phyloP scores from a whole-genome alignment of 2,329 filamentous ascomycete genomes.

The Geosmithia putterillii region DNA sequence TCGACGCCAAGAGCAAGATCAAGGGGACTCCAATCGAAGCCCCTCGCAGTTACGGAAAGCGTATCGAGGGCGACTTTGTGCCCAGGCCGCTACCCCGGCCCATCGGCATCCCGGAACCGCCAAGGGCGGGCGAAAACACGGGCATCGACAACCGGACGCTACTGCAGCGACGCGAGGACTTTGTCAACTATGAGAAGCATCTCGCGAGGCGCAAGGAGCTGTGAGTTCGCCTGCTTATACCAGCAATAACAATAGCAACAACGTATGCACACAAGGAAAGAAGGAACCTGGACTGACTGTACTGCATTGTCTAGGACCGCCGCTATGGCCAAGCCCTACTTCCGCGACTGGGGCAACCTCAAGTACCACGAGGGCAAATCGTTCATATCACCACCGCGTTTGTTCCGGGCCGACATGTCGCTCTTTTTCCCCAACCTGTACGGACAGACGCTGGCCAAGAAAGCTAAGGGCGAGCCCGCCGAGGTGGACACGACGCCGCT shows the following conservation, averaged over 20 bases:
- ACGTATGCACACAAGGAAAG: not conserved
- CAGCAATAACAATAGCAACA: not conserved
- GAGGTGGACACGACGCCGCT: slow-evolving; percentile 61
- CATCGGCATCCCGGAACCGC: slow-evolving; percentile 69
- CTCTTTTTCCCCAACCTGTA: slow-evolving; percentile 90
- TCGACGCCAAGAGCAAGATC: slow-evolving; percentile 24
- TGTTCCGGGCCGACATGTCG: slow-evolving; percentile 71
- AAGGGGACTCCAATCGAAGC: slow-evolving; percentile 40
- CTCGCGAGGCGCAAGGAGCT: slow-evolving; percentile 62
- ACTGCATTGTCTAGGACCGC: slow-evolving; percentile 40
- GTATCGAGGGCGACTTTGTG: slow-evolving; percentile 36
- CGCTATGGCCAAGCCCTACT: slow-evolving; percentile 79
- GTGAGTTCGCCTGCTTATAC: slow-evolving; percentile 29
- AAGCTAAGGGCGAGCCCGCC: slow-evolving; percentile 18
- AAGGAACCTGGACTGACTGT: not conserved
- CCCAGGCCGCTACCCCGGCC: slow-evolving; percentile 55
- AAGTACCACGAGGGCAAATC: slow-evolving; percentile 78
- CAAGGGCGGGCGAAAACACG: slow-evolving; percentile 67
- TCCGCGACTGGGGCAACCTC: slow-evolving; percentile 88
- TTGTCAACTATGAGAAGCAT: slow-evolving; percentile 78
- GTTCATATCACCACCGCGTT: slow-evolving; percentile 71
- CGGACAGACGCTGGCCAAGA: slow-evolving; percentile 61
- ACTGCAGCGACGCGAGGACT: slow-evolving; percentile 62
- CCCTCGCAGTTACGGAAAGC: slow-evolving; percentile 47
- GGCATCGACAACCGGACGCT: slow-evolving; percentile 59